Base-by-base conservation (phyloP, 73 alveolate genomes). In the Paramecium sonneborni region DNA sequence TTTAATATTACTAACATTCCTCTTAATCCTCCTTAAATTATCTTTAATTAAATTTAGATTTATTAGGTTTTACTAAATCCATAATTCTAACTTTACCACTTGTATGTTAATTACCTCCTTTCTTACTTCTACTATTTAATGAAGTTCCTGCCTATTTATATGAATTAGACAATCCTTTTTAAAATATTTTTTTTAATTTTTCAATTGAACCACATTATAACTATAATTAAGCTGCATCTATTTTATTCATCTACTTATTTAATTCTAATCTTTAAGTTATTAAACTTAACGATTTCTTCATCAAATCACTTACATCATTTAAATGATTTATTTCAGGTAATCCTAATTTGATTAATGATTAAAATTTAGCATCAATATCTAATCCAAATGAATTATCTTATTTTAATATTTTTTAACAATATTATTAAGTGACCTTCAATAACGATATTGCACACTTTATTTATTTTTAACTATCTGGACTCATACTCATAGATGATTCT, bases 101-200 rank as follows among this genome's bases (percentile, higher is more conserved):
- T 14, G 0, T 26, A 48, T 48, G 20, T 48, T 12, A 18, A 62
- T 62, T 26, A 0, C 9, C 26, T 62, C 84, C 84, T 62, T 62
- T 62, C 39, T 62, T 62, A 3, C 39, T 62, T 28, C 26, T 5
- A 62, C 39, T 30, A 30, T 26, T 32, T 32, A 1, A 32, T 30
- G 84, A 62, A 26, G 84, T 62, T 26, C 84, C 84, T 62, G 84
- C 84, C 18, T 62, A 62, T 41, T 79, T 79, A 79, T 41, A 79
- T 2, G 90, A 79, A 79, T 44, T 79, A n/a, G 90, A 79, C 41
- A 79, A 39, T 2, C 90, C 90, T 79, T 79, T 79, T 41, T 79
- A 12, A 24, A 79, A 79, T 7, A 39, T 39, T 20, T 74, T 74
- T 6, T 74, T 79, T 79, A 79, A 79, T 34, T 32, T 46, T 20